Evolutionary conservation across 75 land plant genomes (phyloP).

Genomic region (Sequoiadendron giganteum): DNA sequence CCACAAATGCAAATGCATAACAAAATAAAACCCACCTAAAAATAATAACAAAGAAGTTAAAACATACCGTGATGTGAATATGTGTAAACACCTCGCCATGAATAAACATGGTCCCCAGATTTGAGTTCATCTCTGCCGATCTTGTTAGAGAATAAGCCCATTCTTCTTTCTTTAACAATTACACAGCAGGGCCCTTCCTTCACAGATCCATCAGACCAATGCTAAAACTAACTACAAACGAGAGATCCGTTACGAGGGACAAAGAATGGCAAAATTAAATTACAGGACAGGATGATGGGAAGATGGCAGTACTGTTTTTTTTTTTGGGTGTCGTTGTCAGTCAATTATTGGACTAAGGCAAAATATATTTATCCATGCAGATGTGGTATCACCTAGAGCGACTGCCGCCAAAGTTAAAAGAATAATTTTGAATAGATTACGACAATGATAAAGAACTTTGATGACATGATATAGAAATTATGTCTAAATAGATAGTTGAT

Average conservation of each 20-base stretch:
- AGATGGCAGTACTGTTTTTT: not conserved
- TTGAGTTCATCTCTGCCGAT: slow-evolving; percentile 35
- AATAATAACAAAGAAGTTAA: no score
- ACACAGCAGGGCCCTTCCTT: not conserved
- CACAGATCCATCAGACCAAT: not conserved
- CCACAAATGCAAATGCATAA: not conserved
- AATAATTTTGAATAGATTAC: no score
- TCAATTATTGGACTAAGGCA: not conserved
- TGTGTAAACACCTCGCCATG: slow-evolving; percentile 59
- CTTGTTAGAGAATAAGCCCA: slow-evolving; percentile 47
- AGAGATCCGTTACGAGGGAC: not conserved
- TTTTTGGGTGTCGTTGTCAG: not conserved
- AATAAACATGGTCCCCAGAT: slow-evolving; percentile 73
- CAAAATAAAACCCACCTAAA: not conserved
- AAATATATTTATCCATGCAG: not conserved
- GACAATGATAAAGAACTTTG: no score
- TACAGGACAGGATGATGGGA: not conserved
- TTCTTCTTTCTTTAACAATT: not conserved
- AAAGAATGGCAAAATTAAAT: not conserved
- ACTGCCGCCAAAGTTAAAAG: not conserved
- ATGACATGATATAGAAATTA: no score
- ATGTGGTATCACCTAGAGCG: not conserved
- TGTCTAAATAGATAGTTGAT: no score
- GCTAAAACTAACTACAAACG: not conserved
- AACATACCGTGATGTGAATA: slow-evolving; percentile 71